phyloP scores from a whole-genome alignment of 306 rosid species.

The Quercus gilva region DNA sequence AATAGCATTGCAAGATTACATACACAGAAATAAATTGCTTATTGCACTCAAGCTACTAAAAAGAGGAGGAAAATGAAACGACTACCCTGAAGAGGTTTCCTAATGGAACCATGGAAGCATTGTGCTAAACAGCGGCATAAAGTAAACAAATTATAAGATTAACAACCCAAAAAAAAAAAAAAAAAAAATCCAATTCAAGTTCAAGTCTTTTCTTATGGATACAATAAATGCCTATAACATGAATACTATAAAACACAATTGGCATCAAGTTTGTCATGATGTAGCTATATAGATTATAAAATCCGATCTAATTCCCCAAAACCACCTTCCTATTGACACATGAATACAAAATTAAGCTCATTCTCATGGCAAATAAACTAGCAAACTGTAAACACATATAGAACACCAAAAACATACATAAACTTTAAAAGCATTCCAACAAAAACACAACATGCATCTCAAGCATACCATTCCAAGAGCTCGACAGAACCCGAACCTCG shows the following conservation, averaged over 20 bases:
- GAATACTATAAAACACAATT: neutral
- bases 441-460: neutral
- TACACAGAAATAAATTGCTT: neutral
- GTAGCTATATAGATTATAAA: too few relatives aligned
- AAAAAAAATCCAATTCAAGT: neutral
- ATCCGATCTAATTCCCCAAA: neutral
- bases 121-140: neutral
- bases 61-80: neutral
- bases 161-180: too few relatives aligned
- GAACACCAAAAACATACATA: neutral
- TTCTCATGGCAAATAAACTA: neutral
- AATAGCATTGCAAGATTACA: neutral
- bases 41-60: neutral
- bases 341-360: neutral
- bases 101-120: too few relatives aligned
- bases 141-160: neutral
- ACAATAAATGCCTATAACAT: neutral
- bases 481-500: slow-evolving; percentile 33
- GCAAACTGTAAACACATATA: neutral
- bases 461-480: slow-evolving; percentile 54
- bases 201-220: neutral
- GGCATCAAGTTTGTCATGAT: neutral
- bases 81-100: too few relatives aligned
- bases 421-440: neutral
- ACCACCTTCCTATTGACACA: neutral